These are phyloP conservation scores for Zygotorulaspora florentina DNA, from an alignment of 805 yeast genomes.

Conservation along the genomic window DNA sequence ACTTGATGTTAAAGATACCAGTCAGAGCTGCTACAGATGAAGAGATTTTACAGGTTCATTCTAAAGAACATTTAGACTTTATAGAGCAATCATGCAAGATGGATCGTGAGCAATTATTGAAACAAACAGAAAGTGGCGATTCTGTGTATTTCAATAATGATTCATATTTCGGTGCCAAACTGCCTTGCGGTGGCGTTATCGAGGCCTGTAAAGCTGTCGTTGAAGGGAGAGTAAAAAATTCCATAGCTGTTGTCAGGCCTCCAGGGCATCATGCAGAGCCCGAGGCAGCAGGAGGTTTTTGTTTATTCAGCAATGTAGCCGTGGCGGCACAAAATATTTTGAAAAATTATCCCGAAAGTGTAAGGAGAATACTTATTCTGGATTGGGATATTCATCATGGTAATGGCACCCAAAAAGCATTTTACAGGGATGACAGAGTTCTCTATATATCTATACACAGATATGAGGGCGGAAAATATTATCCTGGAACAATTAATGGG, in stretches of 20 bases:
- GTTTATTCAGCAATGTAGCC: conserved; percentile 93
- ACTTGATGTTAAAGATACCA: conserved; percentile 82
- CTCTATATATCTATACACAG: conserved; percentile 89
- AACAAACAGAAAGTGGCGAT: conserved; percentile 87
- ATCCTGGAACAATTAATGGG: conserved; percentile 91
- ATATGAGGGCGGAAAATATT: conserved; percentile 85
- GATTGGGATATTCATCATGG: conserved; percentile 99
- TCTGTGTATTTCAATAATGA: conserved; percentile 94
- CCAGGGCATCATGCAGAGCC: conserved; percentile 99
- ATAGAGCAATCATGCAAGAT: conserved; percentile 71
- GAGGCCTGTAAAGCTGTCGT: conserved; percentile 95
- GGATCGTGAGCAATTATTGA: conserved; percentile 70
- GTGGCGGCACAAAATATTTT: conserved; percentile 89
- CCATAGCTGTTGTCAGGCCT: conserved; percentile 93
- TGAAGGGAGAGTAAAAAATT: conserved; percentile 85
- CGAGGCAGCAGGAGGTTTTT: conserved; percentile 93
- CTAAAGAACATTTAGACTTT: conserved; percentile 71
- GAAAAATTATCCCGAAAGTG: conserved; percentile 81
- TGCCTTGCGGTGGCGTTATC: conserved; percentile 95
- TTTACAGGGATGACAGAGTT: conserved; percentile 83
- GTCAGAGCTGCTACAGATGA: conserved; percentile 84
- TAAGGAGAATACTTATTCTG: conserved; percentile 71
- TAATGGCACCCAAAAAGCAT: conserved; percentile 94
- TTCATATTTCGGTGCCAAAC: conserved; percentile 76
- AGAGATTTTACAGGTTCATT: conserved; percentile 83